These are phyloP conservation scores for Penicillium parvum DNA, from an alignment of 495 filamentous ascomycete genomes.

Conservation along the genomic window DNA sequence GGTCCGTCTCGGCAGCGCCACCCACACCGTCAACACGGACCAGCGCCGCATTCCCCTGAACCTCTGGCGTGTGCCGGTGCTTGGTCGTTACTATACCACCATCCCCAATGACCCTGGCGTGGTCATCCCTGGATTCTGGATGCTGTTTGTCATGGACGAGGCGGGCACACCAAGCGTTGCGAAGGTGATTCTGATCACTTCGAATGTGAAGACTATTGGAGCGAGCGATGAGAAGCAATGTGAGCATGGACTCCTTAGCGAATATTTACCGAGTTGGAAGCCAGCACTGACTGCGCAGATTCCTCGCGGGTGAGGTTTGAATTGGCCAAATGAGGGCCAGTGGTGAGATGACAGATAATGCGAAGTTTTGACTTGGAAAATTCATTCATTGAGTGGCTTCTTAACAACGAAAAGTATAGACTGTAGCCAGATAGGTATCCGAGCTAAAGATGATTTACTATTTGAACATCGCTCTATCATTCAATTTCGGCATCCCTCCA, in stretches of 20 bases:
- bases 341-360: neutral
- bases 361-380: neutral
- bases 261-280: neutral
- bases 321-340: slow-evolving; percentile 10
- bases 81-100: neutral
- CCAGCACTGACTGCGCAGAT: slow-evolving; percentile 1
- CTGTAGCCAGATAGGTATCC: too few relatives aligned
- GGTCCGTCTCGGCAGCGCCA: slow-evolving; percentile 44
- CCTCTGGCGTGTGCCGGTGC: neutral
- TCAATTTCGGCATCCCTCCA: too few relatives aligned
- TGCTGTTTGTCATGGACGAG: slow-evolving; percentile 49
- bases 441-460: too few relatives aligned
- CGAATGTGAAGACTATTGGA: neutral
- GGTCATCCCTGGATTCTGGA: slow-evolving; percentile 52
- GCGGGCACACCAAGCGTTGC: slow-evolving; percentile 46
- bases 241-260: neutral
- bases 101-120: slow-evolving; percentile 42
- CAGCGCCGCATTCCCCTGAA: slow-evolving; percentile 49
- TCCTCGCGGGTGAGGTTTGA: slow-evolving; percentile 3
- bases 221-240: slow-evolving; percentile 2
- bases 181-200: neutral
- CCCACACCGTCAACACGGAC: slow-evolving; percentile 58
- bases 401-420: too few relatives aligned
- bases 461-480: too few relatives aligned
- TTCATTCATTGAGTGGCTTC: too few relatives aligned